Conservation (phyloP, 148 eudicot species). For the Rhododendron ferrugineum region DNA sequence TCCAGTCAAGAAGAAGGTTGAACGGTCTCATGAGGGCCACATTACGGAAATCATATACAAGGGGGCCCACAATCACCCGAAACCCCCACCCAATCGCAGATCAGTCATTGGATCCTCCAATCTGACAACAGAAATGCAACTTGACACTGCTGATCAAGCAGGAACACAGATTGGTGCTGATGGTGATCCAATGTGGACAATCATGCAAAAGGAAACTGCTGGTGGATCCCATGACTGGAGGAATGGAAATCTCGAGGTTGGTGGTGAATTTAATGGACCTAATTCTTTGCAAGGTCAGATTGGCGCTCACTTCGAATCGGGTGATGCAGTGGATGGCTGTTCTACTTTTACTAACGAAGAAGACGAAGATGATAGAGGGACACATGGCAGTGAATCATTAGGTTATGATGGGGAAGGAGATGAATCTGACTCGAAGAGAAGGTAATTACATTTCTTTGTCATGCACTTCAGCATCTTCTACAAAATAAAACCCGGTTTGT, state of each 20-base stretch:
- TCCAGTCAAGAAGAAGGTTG: slow-evolving; percentile 60
- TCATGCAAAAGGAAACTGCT: slow-evolving; percentile 21
- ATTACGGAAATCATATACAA: slow-evolving; percentile 66
- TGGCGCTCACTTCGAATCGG: slow-evolving; percentile 26
- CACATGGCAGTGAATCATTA: slow-evolving; percentile 53
- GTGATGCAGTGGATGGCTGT: slow-evolving; percentile 35
- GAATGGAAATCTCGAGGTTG: slow-evolving; percentile 36
- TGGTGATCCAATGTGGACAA: slow-evolving; percentile 31
- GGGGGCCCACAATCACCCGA: slow-evolving; percentile 61
- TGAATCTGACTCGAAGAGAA: slow-evolving; percentile 57
- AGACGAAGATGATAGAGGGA: slow-evolving; percentile 45
- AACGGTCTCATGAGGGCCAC: slow-evolving; percentile 63
- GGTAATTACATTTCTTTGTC: slow-evolving; percentile 23
- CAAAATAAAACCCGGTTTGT: background rate
- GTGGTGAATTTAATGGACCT: slow-evolving; percentile 25
- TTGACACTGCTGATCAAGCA: slow-evolving; percentile 29
- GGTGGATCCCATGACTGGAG: slow-evolving; percentile 31
- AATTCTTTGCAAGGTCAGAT: slow-evolving; percentile 21
- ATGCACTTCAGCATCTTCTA: background rate
- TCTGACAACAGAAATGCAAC: slow-evolving; percentile 25
- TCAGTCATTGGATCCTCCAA: slow-evolving; percentile 36
- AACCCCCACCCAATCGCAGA: slow-evolving; percentile 45
- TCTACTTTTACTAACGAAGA: slow-evolving; percentile 49
- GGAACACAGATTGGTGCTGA: slow-evolving; percentile 25
- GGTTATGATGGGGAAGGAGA: slow-evolving; percentile 53